Percentiles rank a stretch among this genome's conserved stretches.
Conservation (phyloP, 805 yeast species). For the Cyberlindnera mrakii region DNA sequence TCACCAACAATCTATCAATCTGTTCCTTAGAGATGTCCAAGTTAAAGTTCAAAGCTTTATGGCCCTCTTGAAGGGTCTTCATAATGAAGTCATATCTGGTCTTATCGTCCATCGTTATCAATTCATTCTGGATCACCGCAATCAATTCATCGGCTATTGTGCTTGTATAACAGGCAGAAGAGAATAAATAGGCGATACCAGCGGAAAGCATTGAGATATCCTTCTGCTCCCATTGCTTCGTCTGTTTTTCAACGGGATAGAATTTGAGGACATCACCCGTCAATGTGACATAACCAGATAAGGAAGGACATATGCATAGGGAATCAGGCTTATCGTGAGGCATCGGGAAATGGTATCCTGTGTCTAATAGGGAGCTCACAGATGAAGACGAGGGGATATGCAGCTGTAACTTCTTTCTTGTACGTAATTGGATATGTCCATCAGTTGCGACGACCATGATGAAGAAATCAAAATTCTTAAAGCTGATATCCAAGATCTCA, state of each 20-base stretch:
- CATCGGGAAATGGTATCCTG: constrained; percentile 46
- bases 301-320: constrained; percentile 44
- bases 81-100: constrained; percentile 30
- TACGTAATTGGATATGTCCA: constrained; percentile 42
- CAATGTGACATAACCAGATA: constrained; percentile 35
- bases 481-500: constrained; percentile 25
- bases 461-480: constrained; percentile 34
- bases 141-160: constrained; percentile 66
- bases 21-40: constrained; percentile 68
- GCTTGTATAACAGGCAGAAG: constrained; percentile 64
- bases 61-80: constrained; percentile 57
- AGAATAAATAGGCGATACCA: constrained; percentile 59
- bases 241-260: constrained; percentile 4
- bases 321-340: constrained; percentile 28
- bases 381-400: constrained; percentile 25
- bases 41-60: constrained; percentile 67
- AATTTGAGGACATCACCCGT: constrained; percentile 17
- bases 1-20: constrained; percentile 66
- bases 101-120: constrained; percentile 25
- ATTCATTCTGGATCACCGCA: constrained; percentile 45
- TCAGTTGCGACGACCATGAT: constrained; percentile 34
- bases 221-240: constrained; percentile 4
- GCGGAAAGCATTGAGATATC: constrained; percentile 36
- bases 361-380: constrained; percentile 41
- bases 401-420: constrained; percentile 28